Base-by-base conservation (phyloP, 495 filamentous ascomycete species). In the Parathielavia appendiculata region DNA sequence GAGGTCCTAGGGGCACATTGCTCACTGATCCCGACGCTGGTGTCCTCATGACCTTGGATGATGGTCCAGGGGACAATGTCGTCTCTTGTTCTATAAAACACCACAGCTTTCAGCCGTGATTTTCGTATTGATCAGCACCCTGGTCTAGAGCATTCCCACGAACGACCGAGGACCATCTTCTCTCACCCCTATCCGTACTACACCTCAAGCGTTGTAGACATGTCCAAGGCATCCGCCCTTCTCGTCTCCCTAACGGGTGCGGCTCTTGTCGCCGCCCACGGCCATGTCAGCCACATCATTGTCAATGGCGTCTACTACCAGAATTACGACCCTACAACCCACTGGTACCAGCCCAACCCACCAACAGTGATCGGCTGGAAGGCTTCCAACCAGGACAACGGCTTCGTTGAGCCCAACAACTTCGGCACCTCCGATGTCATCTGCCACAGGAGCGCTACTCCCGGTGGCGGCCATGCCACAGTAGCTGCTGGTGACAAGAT, bases 231-330 rank as follows among this genome's bases (percentile, higher is more conserved):
- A 52, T 66, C 66, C 39, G 63, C 66, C 17, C 65, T 74, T 46
- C 52, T 71, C 63, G 67, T 78, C 41, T 65, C 76, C 59, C 70
- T 85, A 60, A 75, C 76, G 50, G 75, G 76, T 61, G 74, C 77
- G 51, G 69, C 80, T 41, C 63, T 79, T 51, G 82, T 84, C 47
- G 75, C 77, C 52, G 83, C 79, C 57, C 85, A 88, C 71, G 85
- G 85, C 32, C 81, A 78, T 54, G 83, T 86, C 34, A 71, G 72
- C 36, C 79, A 83, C 58, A 75, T 84, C 63, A 74, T 85, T 34
- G 76, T 81, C 57, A 81, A 84, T 62, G 84, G 82, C 34, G 71
- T 72, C 34, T 80, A 76, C 59, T 81, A 76, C 51, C 32, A 52
- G 23, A 72, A 73, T 60, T 76, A 73, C 51, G 71, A 80, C 51